These are phyloP conservation scores for Veloboletus limbatus DNA, from an alignment of 1,284 basidiomycete species.

Conservation along the genomic window DNA sequence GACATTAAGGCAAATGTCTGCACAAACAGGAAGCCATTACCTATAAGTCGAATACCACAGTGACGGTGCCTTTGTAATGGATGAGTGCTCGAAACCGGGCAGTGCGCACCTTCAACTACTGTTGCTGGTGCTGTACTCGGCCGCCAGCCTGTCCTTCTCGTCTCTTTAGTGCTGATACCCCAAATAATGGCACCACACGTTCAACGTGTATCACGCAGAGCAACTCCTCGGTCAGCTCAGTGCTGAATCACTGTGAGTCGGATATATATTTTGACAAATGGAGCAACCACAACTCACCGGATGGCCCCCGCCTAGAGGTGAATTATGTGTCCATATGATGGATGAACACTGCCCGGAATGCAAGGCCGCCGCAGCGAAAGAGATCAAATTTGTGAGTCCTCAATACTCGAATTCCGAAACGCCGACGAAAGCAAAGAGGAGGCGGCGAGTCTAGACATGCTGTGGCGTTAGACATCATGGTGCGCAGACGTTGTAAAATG, in stretches of 20 bases:
- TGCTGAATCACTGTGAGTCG: conserved; percentile 40
- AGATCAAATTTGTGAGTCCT: conserved; percentile 72
- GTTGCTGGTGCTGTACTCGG: conserved; percentile 83
- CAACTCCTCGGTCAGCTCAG: no score
- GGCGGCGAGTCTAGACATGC: conserved; percentile 55
- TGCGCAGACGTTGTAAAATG: conserved; percentile 78
- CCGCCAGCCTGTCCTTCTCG: no score
- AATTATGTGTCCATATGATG: conserved; percentile 51
- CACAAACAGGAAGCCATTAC: conserved; percentile 23
- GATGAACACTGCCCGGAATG: conserved; percentile 12
- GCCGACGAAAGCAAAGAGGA: conserved; percentile 75
- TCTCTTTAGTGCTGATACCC: no score
- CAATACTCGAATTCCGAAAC: conserved; percentile 81
- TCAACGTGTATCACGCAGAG: conserved; percentile 56
- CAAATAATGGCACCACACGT: conserved; percentile 34
- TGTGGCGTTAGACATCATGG: conserved; percentile 35
- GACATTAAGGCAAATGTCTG: conserved; percentile 17
- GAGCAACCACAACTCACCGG: conserved; percentile 45
- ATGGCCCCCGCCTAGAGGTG: conserved; percentile 71
- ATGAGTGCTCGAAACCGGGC: conserved; percentile 1
- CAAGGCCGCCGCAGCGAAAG: conserved; percentile 44
- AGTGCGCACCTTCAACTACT: conserved; percentile 65
- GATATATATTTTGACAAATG: conserved; percentile 4
- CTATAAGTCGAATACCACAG: conserved; percentile 76
- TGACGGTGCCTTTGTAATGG: conserved; percentile 59